Evolutionary conservation across 176 grass and related monocot genomes (phyloP).

Genomic region (Urochloa ruziziensis): DNA sequence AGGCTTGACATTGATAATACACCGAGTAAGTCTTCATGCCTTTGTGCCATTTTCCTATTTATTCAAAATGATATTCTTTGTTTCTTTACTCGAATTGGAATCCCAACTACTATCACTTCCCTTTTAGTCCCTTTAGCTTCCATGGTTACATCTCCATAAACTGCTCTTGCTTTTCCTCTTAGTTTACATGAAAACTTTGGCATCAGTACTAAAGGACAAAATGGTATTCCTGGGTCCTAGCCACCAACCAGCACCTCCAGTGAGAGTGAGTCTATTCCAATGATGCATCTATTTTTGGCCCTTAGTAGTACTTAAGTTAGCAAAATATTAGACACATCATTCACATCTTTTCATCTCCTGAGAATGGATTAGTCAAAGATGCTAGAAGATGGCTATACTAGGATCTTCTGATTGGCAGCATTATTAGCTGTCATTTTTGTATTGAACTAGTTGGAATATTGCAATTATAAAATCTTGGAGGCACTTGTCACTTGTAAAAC

Average conservation of each 20-base stretch:
- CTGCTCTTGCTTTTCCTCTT: background rate
- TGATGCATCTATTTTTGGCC: background rate
- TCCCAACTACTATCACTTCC: background rate
- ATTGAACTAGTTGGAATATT: background rate
- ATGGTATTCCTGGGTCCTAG: background rate
- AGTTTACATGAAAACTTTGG: background rate
- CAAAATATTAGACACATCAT: background rate
- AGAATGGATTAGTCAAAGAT: constrained; percentile 20
- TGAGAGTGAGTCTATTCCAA: background rate
- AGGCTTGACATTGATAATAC: constrained; percentile 69
- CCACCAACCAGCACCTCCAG: background rate
- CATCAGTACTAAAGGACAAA: background rate
- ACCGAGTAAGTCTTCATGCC: constrained; percentile 48
- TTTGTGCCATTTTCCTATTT: constrained; percentile 15
- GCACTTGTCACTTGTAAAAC: background rate
- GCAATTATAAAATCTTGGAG: background rate
- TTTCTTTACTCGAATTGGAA: background rate
- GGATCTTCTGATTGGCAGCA: background rate
- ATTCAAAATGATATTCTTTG: background rate
- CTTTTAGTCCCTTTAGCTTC: background rate
- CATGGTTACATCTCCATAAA: background rate
- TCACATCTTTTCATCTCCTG: constrained; percentile 19
- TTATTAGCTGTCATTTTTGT: constrained; percentile 11
- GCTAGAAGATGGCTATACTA: background rate
- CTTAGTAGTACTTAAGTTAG: background rate